Evolutionary conservation across 2,329 filamentous ascomycete species (phyloP), one percentile per base, ranked within the genome.

Genomic region (Aspergillus sp.): DNA sequence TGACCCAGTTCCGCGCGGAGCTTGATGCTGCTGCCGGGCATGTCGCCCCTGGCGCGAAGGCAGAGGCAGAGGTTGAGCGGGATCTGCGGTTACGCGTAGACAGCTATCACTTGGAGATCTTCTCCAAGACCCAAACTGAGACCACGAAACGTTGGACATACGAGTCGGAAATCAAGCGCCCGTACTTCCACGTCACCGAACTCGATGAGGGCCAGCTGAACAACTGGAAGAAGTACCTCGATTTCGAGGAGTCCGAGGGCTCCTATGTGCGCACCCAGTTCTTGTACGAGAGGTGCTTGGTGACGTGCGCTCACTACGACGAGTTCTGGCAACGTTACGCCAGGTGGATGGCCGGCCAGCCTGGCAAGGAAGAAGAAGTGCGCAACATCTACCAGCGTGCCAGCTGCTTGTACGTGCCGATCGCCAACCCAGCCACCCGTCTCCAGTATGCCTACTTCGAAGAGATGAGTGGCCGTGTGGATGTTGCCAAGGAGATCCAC

Each of bases 311-410:
- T 15, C 90, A 96, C 67, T 97, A 99, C 73, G 94, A 98, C 53
- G 94, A 98, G 73, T 96, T 98, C 76, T 99, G 95, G 95, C 87
- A 96, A 70, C 90, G 95, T n/a, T 99, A 97, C 76, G 91, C 90
- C 15, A 85, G 94, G 43, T 99, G 95, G 95, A 96, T 97, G 91
- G 84, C 85, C 61, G 87, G 87, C 0, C 91, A 96, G 72, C 79
- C 86, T 1, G 87, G 84, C 67, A 97, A 96, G 75, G 88, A 92
- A 49, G 91, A 97, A 73, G 93, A 97, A 72, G 89, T 94, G 5
- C 89, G 95, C 59, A 93, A 91, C 75, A 95, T 98, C 65, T 98
- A 96, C 73, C 88, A 94, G 74, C 88, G 92, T 59, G 95, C 94
- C 9, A 89, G 90, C 66, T 92, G 87, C 54, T 79, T 96, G 56